Evolutionary conservation across 2,329 filamentous ascomycete species (phyloP), one percentile per base, ranked within the genome.

Genomic region (Hymenoscyphus fraxineus): DNA sequence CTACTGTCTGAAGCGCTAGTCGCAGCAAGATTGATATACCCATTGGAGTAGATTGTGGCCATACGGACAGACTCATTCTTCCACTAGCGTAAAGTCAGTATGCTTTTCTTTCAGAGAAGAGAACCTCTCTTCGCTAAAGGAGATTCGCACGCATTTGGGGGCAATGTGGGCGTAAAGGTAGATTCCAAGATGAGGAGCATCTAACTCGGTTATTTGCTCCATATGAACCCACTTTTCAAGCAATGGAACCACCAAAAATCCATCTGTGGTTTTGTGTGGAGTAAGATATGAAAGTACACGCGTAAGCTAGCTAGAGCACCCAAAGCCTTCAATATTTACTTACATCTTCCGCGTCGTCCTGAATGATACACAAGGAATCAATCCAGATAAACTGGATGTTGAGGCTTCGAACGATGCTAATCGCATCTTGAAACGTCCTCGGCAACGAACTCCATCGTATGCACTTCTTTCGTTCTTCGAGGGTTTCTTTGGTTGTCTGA

Each of bases 1-100:
- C 40, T 39, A 35, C 58, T 60, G 58, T 60, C 58, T n/a, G 38
- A n/a, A 44, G 58, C 19, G 12, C 51, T 22, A 31, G 51, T 56
- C 15, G 51, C 51, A 12, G 51, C 51, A 19, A 56, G 19, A 32
- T 56, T 56, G 10, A 56, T 56, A 56, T 56, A 56, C 13, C 51
- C 51, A 32, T 56, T 56, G 6, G 51, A 56, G 15, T 56, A 56
- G 7, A 56, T 56, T 27, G 51, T 32, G 19, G 51, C 51, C 51
- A 56, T 56, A 13, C 51, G 51, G 15, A 56, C 51, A 32, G 51
- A 56, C 31, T 56, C 51, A 56, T 19, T 56, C 16, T 22, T 56
- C 51, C 51, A 56, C 51, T 56, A 56, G 13, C 22, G 22, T n/a
- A 31, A 27, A 56, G 2, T 56, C 51, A 32, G 31, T 27, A 27